phyloP scores from a whole-genome alignment of 495 filamentous ascomycete species.

The Penicillium ucsense region DNA sequence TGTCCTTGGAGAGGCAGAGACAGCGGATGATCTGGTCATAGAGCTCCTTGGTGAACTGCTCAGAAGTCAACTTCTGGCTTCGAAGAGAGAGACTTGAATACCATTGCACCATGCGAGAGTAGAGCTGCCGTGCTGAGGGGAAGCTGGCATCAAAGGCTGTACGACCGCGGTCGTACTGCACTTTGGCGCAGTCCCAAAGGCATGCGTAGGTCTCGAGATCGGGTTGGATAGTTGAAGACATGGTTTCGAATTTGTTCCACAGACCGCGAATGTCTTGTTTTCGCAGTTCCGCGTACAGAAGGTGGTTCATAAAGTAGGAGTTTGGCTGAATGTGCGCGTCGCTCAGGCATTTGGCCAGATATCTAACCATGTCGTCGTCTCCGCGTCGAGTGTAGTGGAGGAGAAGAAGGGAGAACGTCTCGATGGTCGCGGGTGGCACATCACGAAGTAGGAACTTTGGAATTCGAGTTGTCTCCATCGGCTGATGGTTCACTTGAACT shows the following conservation, averaged over 20 bases:
- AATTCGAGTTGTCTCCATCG: conserved; percentile 12
- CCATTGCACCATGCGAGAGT: conserved; percentile 53
- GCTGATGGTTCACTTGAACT: conserved; percentile 14
- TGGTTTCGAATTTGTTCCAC: conserved; percentile 44
- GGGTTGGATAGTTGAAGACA: conserved; percentile 41
- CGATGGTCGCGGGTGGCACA: conserved; percentile 53
- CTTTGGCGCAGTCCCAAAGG: conserved; percentile 52
- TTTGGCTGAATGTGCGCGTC: conserved; percentile 53
- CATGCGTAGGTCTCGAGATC: conserved; percentile 62
- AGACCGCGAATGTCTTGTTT: conserved; percentile 42
- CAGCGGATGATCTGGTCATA: conserved; percentile 49
- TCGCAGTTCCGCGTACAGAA: conserved; percentile 51
- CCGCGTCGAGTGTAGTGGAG: conserved; percentile 57
- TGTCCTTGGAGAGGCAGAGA: conserved; percentile 44
- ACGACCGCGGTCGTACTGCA: conserved; percentile 39
- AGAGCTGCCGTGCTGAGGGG: conserved; percentile 44
- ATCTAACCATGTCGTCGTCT: conserved; percentile 43
- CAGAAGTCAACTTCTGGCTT: conserved; percentile 11
- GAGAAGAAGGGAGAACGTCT: conserved; percentile 69
- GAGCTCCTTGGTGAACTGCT: conserved; percentile 40
- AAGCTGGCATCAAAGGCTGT: conserved; percentile 27
- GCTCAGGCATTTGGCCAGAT: conserved; percentile 47
- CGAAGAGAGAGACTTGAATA: conserved; percentile 23
- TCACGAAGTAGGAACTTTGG: conserved; percentile 30
- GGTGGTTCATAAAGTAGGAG: conserved; percentile 66